Evolutionary conservation across 2,329 filamentous ascomycete genomes (phyloP).

Genomic region (Penicillium paneum): DNA sequence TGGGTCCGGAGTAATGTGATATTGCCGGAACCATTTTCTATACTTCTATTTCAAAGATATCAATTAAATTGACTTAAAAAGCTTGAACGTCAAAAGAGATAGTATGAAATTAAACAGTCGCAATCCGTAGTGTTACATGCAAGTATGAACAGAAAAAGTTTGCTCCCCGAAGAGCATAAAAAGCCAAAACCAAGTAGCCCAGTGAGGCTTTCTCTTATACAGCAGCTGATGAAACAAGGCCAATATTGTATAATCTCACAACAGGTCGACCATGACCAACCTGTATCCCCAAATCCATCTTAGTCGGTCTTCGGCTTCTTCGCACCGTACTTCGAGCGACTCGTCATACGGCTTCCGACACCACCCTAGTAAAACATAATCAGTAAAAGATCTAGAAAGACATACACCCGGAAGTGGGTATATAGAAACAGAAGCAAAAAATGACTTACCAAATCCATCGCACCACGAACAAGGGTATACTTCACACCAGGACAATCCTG

Average conservation of each 20-base stretch:
- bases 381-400: slow-evolving; percentile 17
- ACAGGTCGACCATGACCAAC: not conserved
- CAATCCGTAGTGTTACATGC: slow-evolving; percentile 12
- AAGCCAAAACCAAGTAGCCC: not conserved
- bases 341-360: slow-evolving; percentile 77
- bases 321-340: slow-evolving; percentile 93
- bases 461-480: slow-evolving; percentile 88
- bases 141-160: slow-evolving; percentile 4
- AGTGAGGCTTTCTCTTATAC: not conserved
- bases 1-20: slow-evolving; percentile 19
- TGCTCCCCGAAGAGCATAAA: slow-evolving; percentile 2
- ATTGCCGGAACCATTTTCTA: slow-evolving; percentile 11
- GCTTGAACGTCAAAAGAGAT: not conserved
- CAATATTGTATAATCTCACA: slow-evolving; percentile 8
- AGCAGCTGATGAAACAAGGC: not conserved
- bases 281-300: not conserved
- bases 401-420: not conserved
- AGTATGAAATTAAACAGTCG: not conserved
- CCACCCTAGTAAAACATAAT: slow-evolving; percentile 63
- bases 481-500: slow-evolving; percentile 99
- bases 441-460: slow-evolving; percentile 79
- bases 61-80: not conserved
- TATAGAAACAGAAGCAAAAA: not conserved
- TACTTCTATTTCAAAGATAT: not conserved
- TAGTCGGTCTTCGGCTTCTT: slow-evolving; percentile 92